phyloP scores from a whole-genome alignment of 768 basidiomycete genomes.

The Lactifluus echinatus region DNA sequence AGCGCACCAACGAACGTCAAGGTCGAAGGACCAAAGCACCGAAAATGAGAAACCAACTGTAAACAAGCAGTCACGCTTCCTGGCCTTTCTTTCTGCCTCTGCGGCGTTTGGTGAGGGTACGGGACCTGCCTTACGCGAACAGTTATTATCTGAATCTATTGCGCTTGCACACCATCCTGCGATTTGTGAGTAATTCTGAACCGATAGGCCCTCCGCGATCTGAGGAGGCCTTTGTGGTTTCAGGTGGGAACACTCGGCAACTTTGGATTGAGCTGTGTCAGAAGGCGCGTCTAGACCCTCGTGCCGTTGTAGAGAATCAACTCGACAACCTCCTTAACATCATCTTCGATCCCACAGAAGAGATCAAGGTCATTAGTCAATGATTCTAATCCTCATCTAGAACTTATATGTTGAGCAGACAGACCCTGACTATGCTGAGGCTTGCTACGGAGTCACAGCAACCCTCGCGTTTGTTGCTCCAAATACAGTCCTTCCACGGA shows the following conservation, averaged over 20 bases:
- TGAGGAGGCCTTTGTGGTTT: not conserved
- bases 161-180: constrained; percentile 68
- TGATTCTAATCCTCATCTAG: constrained; percentile 14
- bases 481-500: constrained; percentile 48
- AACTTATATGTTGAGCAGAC: not conserved
- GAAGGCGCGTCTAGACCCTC: constrained; percentile 57
- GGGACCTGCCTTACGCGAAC: constrained; percentile 35
- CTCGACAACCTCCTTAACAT: constrained; percentile 38
- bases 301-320: constrained; percentile 43
- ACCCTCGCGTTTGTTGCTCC: constrained; percentile 81
- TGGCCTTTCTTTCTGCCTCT: constrained; percentile 44
- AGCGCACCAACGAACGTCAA: constrained; percentile 30
- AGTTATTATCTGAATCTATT: constrained; percentile 44
- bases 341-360: constrained; percentile 6
- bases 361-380: constrained; percentile 26
- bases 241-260: constrained; percentile 45
- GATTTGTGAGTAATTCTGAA: constrained; percentile 39
- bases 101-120: constrained; percentile 39
- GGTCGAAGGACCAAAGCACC: constrained; percentile 23
- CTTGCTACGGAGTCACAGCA: constrained; percentile 64
- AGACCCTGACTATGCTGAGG: constrained; percentile 32
- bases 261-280: constrained; percentile 80
- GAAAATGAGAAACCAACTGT: constrained; percentile 35
- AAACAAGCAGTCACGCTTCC: constrained; percentile 45
- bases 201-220: not conserved